Base-by-base conservation (phyloP, 768 basidiomycete species). In the Exsudoporus frostii region DNA sequence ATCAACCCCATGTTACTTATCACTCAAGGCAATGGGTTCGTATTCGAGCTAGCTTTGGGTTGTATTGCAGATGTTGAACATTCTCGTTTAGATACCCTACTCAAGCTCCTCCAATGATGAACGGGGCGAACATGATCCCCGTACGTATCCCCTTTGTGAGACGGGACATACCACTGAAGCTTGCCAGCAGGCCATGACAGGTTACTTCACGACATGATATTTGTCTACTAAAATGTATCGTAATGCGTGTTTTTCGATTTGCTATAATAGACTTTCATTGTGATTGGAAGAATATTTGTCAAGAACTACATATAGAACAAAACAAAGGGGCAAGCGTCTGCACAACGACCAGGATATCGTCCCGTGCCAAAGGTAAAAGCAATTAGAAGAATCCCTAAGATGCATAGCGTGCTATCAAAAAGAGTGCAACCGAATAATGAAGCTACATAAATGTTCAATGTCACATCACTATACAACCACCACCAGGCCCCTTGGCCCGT, bases 1-100 rank as follows among this genome's bases (percentile, higher is more conserved):
- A 91, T 96, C 73, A 93, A 92, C 66, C 90, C 91, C 51, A 89
- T 84, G 27, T 68, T 86, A 25, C 72, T 90, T 62, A 74, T 92
- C 50, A 92, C 90, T 29, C 88, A 90, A 61, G 88, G 87, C 73
- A 85, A 79, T 57, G 84, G 78, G 74, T 82, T 62, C 50, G 69
- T 59, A 39, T 41, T 37, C 44, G 4, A 41, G 29, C 8, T 37
- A 0, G 30, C 19, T 3, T 44, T 32, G 19, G n/a, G 13, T 39
- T 17, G 24, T 29, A 40, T 37, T 40, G 19, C 22, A 19, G 14
- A 36, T 14, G 37, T 13, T 64, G 50, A 58, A 54, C 50, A 33
- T 53, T 29, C 39, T 47, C 43, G 41, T 39, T 37, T 51, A 88
- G 88, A 50, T 85, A 79, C 71, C 74, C 77, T 50, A 77, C 80